These are phyloP conservation scores for Ganoderma leucocontextum DNA, from an alignment of 1,284 basidiomycete genomes.

Conservation along the genomic window DNA sequence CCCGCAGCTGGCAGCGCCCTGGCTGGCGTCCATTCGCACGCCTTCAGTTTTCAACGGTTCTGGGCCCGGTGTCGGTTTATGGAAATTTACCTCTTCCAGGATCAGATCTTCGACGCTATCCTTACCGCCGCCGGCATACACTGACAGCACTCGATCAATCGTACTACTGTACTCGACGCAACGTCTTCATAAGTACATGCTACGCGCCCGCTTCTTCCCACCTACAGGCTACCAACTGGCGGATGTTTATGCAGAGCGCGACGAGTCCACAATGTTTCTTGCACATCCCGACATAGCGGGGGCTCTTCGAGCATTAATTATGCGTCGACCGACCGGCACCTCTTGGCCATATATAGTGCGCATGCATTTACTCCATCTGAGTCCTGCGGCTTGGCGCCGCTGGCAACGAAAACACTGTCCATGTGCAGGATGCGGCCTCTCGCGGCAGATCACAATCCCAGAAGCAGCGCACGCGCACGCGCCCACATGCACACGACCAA, in stretches of 20 bases:
- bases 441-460: background rate
- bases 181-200: background rate
- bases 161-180: conserved; percentile 2
- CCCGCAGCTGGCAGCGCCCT: too few relatives aligned
- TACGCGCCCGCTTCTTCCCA: background rate
- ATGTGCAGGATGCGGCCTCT: too few relatives aligned
- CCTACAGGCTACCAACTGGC: background rate
- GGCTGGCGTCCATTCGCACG: background rate
- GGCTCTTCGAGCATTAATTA: too few relatives aligned
- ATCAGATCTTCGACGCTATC: background rate
- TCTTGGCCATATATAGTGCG: too few relatives aligned
- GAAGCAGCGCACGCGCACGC: background rate
- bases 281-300: too few relatives aligned
- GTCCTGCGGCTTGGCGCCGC: too few relatives aligned
- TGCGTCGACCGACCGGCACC: too few relatives aligned
- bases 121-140: background rate
- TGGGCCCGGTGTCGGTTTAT: background rate
- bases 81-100: background rate
- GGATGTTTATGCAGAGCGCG: too few relatives aligned
- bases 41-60: background rate
- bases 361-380: too few relatives aligned
- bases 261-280: too few relatives aligned
- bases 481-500: background rate
- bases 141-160: too few relatives aligned
- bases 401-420: background rate